Evolutionary conservation across 495 filamentous ascomycete genomes (phyloP), one percentile per base, ranked within the genome.

Genomic region (Endocarpon pusillum): DNA sequence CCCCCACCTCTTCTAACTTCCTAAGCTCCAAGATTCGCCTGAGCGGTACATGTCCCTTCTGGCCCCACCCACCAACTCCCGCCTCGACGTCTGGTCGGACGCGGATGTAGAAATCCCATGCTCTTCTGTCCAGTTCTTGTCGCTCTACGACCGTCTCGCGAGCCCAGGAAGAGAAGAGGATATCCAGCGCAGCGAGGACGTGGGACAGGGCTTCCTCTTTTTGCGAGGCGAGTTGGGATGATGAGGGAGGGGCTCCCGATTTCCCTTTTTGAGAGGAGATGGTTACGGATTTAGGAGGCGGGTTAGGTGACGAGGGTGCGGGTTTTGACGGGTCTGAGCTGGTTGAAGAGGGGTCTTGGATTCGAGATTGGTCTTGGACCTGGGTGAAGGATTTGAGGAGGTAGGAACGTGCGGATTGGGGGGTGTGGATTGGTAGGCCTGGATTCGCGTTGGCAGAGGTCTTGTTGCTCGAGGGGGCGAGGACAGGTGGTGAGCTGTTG

Each of bases 71-170:
- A 24, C 64, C 69, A 32, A 66, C 69, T 1, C 81, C 82, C 31
- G 57, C 53, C 36, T 78, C 73, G 2, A 89, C 76, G 0, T 73
- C 71, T 0, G 82, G 82, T 32, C 82, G 57, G 5, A 85, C 75
- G 18, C 62, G 64, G 2, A 75, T 54, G 50, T 91, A 91, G 81
- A 81, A 89, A 18, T 59, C 51, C 81, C 82, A 91, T 19, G 79
- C 76, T 33, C 75, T 61, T 39, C 63, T 57, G 46, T 89, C 81
- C 22, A 87, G 58, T 42, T 91, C 79, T 3, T 64, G 54, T 1
- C 52, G 47, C 12, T 48, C 54, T 5, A 84, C 45, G 21, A 63
- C 54, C 14, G 59, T 53, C n/a, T n/a, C n/a, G n/a, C n/a, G n/a
- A 1, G 63, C 61, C 82, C 82, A 89, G 24, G 75, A 83, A 10